Evolutionary conservation across 345 rosid genomes (phyloP), one percentile per base, ranked within the genome.

Genomic region (Abelmoschus esculentus): DNA sequence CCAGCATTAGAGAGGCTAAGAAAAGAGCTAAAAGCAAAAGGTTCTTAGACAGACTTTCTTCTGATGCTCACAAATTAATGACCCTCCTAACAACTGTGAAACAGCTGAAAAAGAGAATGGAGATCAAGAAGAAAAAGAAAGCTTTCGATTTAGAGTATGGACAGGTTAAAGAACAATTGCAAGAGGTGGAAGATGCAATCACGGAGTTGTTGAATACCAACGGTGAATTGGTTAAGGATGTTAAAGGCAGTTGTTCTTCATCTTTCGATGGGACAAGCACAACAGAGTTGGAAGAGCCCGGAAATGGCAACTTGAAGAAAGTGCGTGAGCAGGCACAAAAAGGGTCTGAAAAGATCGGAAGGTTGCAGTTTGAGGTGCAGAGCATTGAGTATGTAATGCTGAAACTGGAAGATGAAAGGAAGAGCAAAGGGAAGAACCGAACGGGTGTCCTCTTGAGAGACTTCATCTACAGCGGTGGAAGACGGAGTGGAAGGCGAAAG

Each of bases 291-390:
- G 85, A 84, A 69, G 86, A 82, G 57, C 66, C 70, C 6, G 80
- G 81, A 70, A 78, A 61, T 17, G 74, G 67, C 32, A 63, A 78
- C 61, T 82, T 75, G 75, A 83, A 76, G 72, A 84, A 74, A 54
- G 79, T 81, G 61, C 73, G 77, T 10, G 97, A 93, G 61, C 83
- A 80, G 78, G 86, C 93, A 8, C 81, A 34, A 78, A 79, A 73
- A 68, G 90, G 80, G 79, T 89, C 92, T 0, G 95, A 91, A 83
- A 91, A 87, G 86, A 85, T 89, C 0, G 92, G 89, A 54, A 75
- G 83, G 67, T 50, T 91, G 87, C 89, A 82, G 81, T 77, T 86
- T 64, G 91, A 91, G 76, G 84, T 93, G 83, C 92, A 89, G 80
- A 84, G 79, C 79, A 70, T 91, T 38, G 89, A 88, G 73, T 76